These are phyloP conservation scores for Pseudohalonectria lignicola DNA, from an alignment of 2,329 filamentous ascomycete species.

Conservation along the genomic window DNA sequence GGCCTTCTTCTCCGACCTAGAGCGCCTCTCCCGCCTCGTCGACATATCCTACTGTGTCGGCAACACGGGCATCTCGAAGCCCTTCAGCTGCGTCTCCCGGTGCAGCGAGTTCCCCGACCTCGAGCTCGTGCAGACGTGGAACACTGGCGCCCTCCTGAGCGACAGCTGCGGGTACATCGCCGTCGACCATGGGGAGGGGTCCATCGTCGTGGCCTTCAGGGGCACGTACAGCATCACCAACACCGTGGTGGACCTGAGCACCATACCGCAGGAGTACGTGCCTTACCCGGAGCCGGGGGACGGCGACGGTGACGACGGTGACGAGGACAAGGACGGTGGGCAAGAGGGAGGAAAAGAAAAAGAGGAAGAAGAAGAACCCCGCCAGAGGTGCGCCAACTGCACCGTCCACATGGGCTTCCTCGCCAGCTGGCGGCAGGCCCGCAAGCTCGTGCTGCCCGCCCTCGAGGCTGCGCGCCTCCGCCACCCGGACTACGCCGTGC, in stretches of 20 bases:
- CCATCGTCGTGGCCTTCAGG: conserved; percentile 78
- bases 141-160: conserved; percentile 74
- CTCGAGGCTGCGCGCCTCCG: conserved; percentile 47
- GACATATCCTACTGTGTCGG: conserved; percentile 94
- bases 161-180: conserved; percentile 94
- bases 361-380: conserved; percentile 12
- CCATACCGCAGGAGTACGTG: conserved; percentile 79
- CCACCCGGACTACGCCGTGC: conserved; percentile 62
- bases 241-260: conserved; percentile 81
- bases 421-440: conserved; percentile 69
- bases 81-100: conserved; percentile 76
- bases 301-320: conserved; percentile 17
- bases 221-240: conserved; percentile 93
- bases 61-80: conserved; percentile 66
- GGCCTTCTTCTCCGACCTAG: conserved; percentile 66
- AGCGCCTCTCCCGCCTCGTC: conserved; percentile 81
- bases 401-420: conserved; percentile 90
- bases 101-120: conserved; percentile 76
- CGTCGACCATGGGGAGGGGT: conserved; percentile 55
- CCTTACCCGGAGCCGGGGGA: conserved; percentile 61
- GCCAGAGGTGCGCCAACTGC: conserved; percentile 65
- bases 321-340: conserved; percentile 4
- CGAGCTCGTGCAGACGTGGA: conserved; percentile 75
- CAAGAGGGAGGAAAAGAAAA: neutral
- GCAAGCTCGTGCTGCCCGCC: conserved; percentile 55